Percentiles rank a stretch among this genome's conserved stretches.
phyloP scores from a whole-genome alignment of 306 rosid species.

The Citrullus colocynthis region DNA sequence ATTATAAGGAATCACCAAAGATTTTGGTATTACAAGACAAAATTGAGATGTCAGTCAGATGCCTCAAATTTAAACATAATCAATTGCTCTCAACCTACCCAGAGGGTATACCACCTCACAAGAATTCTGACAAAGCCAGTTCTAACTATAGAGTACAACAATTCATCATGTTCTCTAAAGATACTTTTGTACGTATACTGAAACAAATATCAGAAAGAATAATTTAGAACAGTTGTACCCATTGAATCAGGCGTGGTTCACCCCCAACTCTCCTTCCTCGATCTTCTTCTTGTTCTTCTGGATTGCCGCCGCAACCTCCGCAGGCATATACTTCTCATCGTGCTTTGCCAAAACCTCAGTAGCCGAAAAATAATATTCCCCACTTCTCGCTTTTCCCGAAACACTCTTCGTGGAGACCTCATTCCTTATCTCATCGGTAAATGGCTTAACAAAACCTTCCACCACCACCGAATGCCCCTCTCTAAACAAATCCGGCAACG shows the following conservation, averaged over 20 bases:
- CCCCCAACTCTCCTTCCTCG: conserved; percentile 17
- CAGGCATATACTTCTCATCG: conserved; percentile 90
- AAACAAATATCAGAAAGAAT: background rate
- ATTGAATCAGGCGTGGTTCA: conserved; percentile 16
- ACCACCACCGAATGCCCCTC: conserved; percentile 91
- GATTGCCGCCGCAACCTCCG: conserved; percentile 68
- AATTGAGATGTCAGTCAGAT: background rate
- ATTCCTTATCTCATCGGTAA: conserved; percentile 46
- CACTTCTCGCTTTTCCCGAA: conserved; percentile 55
- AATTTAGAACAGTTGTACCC: conserved; percentile 14
- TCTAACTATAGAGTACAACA: background rate
- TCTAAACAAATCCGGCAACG: conserved; percentile 75
- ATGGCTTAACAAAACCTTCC: conserved; percentile 78
- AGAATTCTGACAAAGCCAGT: background rate
- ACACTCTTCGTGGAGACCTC: conserved; percentile 41
- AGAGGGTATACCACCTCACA: background rate
- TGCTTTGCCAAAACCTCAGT: conserved; percentile 86
- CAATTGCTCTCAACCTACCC: background rate
- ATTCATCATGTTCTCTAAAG: background rate
- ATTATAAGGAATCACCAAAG: background rate
- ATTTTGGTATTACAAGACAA: background rate
- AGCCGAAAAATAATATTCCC: conserved; percentile 61
- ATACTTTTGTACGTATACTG: background rate
- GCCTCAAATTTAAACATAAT: background rate
- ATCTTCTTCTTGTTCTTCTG: conserved; percentile 84